These are phyloP conservation scores for Fonsecaea pugnacius DNA, from an alignment of 2,329 filamentous ascomycete genomes.

Conservation along the genomic window DNA sequence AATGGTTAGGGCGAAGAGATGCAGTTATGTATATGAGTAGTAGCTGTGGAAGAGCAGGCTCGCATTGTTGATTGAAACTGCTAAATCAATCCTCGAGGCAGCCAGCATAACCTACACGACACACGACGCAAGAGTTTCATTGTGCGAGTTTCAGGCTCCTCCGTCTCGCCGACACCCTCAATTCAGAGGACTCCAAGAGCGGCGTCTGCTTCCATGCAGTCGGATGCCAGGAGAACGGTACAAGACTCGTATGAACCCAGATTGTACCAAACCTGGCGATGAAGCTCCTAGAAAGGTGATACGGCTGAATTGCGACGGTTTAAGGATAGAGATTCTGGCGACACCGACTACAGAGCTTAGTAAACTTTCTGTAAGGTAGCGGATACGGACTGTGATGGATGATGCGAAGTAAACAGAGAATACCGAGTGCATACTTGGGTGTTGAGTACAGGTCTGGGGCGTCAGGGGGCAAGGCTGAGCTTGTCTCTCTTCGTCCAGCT, in stretches of 20 bases:
- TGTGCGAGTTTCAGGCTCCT: not conserved
- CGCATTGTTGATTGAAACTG: not conserved
- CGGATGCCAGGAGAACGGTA: not conserved
- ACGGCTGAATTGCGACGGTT: not conserved
- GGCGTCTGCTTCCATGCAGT: not conserved
- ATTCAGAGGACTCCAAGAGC: not conserved
- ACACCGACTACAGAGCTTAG: not conserved
- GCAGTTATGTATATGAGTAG: not conserved
- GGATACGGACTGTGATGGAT: no score
- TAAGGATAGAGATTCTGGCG: not conserved
- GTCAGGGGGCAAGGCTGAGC: constrained; percentile 9
- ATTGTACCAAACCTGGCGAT: not conserved
- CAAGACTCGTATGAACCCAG: not conserved
- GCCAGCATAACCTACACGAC: not conserved
- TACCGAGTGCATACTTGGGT: no score
- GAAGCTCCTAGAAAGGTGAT: not conserved
- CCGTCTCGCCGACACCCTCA: not conserved
- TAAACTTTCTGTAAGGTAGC: not conserved
- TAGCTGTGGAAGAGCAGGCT: not conserved
- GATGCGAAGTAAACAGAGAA: no score
- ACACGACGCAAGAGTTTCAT: not conserved
- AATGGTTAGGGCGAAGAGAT: not conserved
- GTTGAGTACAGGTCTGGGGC: not conserved
- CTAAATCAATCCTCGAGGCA: not conserved
- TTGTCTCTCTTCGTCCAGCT: not conserved